A percentile compares a stretch with the other conserved stretches of the same genome.
Evolutionary conservation across 179 eudicot genomes (phyloP).

Genomic region (Drosera spatulata): DNA sequence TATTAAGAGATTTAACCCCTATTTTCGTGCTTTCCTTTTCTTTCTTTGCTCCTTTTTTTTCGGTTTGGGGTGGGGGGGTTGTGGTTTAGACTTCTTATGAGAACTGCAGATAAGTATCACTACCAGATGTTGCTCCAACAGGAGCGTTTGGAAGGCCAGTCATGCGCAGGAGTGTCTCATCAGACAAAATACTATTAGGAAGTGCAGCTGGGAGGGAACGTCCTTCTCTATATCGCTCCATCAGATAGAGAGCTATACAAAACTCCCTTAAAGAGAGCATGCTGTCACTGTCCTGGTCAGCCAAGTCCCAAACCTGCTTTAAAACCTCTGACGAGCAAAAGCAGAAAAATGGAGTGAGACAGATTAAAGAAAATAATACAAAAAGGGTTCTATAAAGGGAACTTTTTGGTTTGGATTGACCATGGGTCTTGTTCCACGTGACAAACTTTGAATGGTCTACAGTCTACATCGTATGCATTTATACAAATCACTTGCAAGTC

Average conservation of each 20-base stretch:
- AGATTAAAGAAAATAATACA: constrained; percentile 5
- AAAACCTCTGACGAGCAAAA: constrained; percentile 49
- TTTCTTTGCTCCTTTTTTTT: not conserved
- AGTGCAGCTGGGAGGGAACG: constrained; percentile 72
- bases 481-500: too few species aligned
- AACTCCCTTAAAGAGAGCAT: constrained; percentile 95
- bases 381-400: not conserved
- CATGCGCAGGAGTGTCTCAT: constrained; percentile 48
- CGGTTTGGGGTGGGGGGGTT: not conserved
- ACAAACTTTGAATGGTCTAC: too few species aligned
- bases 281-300: constrained; percentile 97
- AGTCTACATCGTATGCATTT: too few species aligned
- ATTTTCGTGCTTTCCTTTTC: too few species aligned
- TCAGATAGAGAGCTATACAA: constrained; percentile 83
- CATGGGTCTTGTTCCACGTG: too few species aligned
- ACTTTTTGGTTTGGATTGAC: too few species aligned
- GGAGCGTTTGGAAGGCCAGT: constrained; percentile 49
- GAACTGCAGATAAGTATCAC: constrained; percentile 5
- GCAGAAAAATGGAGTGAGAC: constrained; percentile 11
- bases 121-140: constrained; percentile 50
- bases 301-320: constrained; percentile 97
- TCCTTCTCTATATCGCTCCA: constrained; percentile 95
- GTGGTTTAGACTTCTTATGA: not conserved
- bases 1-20: too few species aligned
- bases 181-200: constrained; percentile 53